Base-by-base conservation (phyloP, 495 filamentous ascomycete genomes). In the Chlorociboria aeruginascens region DNA sequence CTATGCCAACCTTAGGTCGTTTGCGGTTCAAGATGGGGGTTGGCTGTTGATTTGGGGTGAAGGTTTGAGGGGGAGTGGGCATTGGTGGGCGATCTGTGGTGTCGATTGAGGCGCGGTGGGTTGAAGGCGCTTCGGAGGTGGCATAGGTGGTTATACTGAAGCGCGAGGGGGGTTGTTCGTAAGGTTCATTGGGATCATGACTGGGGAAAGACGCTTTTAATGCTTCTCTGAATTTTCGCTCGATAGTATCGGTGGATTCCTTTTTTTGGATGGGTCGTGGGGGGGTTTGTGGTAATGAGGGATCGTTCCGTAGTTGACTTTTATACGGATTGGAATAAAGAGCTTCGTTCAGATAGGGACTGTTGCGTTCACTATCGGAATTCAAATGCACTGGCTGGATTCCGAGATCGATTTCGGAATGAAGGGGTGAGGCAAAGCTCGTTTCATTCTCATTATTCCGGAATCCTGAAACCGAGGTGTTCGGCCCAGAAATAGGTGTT, bases 121-220 rank as follows among this genome's bases (percentile, higher is more conserved):
- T 78, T 25, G 64, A 60, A 13, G 62, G 51, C 10, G 64, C 64
- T 36, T 69, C 71, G 13, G 69, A 71, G 3, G 77, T 70, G n/a
- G 78, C 76, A 58, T 82, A 82, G 3, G 84, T 87, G 12, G 82
- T 82, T 40, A 79, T 66, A 61, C 81, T 87, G 66, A 86, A 87
- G 35, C 82, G 83, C 45, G 83, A 89, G 0, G 61, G 58, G 7
- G 78, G 82, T 42, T 81, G 70, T 12, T 63, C 56, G 40, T 58
- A 58, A 25, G 48, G 46, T 35, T 50, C 54, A 46, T 42, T 53
- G 47, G 31, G 48, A 10, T 46, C 40, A 57, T 48, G 7, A 30
- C 9, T 12, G 31, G 13, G 52, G 36, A 34, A 48, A 37, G 33
- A 45, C 11, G 48, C 43, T 29, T 56, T 52, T 13, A 61, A 46